phyloP scores from a whole-genome alignment of 2,329 filamentous ascomycete genomes.

The Ceratocystis colombiana region DNA sequence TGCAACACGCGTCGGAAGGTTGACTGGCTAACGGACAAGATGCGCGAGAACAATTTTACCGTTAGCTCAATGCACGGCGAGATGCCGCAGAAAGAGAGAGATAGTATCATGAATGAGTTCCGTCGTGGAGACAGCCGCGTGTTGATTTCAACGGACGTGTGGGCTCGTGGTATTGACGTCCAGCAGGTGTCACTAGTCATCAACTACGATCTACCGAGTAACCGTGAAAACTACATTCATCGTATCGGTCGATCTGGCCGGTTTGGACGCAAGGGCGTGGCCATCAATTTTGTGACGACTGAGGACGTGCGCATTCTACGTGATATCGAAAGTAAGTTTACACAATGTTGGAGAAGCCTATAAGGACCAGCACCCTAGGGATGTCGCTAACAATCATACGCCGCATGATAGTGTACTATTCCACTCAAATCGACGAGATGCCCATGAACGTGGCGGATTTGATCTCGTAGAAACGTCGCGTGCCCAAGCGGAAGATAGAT shows the following conservation, averaged over 20 bases:
- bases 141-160: conserved; percentile 93
- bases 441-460: conserved; percentile 80
- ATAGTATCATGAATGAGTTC: conserved; percentile 99
- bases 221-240: conserved; percentile 99
- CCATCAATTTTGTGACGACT: conserved; percentile 98
- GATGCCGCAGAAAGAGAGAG: conserved; percentile 96
- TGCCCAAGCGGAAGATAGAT: neutral
- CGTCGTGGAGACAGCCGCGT: conserved; percentile 92
- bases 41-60: conserved; percentile 97
- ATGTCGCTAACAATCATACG: conserved; percentile 31
- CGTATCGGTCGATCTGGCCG: conserved; percentile 90
- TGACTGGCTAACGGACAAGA: conserved; percentile 98
- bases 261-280: conserved; percentile 96
- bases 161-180: conserved; percentile 96
- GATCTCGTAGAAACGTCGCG: conserved; percentile 36
- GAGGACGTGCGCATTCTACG: conserved; percentile 95
- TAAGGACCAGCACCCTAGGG: neutral
- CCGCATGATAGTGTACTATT: conserved; percentile 64
- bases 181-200: conserved; percentile 97
- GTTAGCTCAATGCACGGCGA: conserved; percentile 98
- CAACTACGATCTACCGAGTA: conserved; percentile 96
- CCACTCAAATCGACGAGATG: conserved; percentile 97
- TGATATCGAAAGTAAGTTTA: conserved; percentile 75
- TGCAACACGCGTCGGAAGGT: conserved; percentile 99
- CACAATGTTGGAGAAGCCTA: neutral